phyloP scores from a whole-genome alignment of 768 basidiomycete genomes.

The Austroboletus festivus region DNA sequence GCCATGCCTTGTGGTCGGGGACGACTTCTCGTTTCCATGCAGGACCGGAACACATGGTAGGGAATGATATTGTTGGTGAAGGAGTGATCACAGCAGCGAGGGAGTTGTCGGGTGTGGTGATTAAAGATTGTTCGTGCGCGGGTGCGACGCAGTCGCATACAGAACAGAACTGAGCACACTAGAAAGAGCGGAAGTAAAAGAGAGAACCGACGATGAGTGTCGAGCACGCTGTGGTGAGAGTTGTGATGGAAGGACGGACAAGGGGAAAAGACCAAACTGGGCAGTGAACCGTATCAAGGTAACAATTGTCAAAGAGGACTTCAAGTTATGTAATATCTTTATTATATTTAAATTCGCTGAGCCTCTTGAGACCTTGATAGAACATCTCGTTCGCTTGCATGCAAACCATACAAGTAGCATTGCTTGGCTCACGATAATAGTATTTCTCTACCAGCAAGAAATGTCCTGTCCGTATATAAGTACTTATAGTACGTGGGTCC shows the following conservation, averaged over 20 bases:
- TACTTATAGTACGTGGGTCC: too few relatives aligned
- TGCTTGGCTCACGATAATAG: too few relatives aligned
- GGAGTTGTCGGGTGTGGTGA: conserved; percentile 21
- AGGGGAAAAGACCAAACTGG: conserved; percentile 4
- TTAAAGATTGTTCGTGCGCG: conserved; percentile 23
- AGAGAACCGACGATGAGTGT: conserved; percentile 18
- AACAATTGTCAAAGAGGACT: conserved; percentile 3
- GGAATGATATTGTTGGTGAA: conserved; percentile 7
- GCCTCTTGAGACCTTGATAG: not conserved
- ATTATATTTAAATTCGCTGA: not conserved
- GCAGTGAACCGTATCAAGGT: conserved; percentile 8
- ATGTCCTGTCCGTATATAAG: too few relatives aligned
- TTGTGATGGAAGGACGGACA: conserved; percentile 8
- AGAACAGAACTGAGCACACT: conserved; percentile 15
- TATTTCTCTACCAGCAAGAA: too few relatives aligned
- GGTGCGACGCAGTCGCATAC: conserved; percentile 37
- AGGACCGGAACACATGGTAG: conserved; percentile 49
- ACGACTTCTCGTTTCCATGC: conserved; percentile 98
- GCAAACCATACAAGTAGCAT: too few relatives aligned
- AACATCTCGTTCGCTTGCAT: too few relatives aligned
- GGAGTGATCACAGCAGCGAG: conserved; percentile 22
- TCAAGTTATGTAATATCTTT: conserved; percentile 14
- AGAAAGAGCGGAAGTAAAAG: conserved; percentile 23
- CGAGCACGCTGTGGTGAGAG: conserved; percentile 15
- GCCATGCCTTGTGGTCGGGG: conserved; percentile 90